Percentiles rank a stretch among this genome's conserved stretches.
Conservation (phyloP, 2,329 filamentous ascomycete species). For the Pezicula rhizophila region DNA sequence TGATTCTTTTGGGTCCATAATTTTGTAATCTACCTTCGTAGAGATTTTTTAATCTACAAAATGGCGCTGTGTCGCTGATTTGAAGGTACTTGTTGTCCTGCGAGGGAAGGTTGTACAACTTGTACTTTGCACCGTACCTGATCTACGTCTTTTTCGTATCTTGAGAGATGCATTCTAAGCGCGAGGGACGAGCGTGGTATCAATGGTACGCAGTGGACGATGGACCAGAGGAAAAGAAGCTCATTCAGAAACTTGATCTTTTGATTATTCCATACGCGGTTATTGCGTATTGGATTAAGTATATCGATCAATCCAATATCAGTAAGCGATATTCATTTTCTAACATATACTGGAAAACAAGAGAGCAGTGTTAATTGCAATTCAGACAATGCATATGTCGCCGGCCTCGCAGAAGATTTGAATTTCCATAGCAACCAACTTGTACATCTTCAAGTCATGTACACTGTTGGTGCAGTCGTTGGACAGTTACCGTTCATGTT, state of each 20-base stretch:
- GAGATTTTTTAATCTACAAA: too few species aligned
- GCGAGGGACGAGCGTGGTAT: conserved; percentile 15
- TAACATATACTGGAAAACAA: not conserved
- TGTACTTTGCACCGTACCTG: too few species aligned
- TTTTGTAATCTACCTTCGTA: too few species aligned
- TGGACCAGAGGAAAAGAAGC: conserved; percentile 40
- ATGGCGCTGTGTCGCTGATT: too few species aligned
- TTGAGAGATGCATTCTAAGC: conserved; percentile 10
- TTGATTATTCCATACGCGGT: conserved; percentile 51
- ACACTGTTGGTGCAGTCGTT: conserved; percentile 18
- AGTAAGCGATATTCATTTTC: conserved; percentile 7
- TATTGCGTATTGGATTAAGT: conserved; percentile 44
- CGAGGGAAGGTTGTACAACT: too few species aligned
- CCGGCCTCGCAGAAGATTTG: conserved; percentile 33
- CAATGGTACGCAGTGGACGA: conserved; percentile 46
- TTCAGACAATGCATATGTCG: conserved; percentile 27
- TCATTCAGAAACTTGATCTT: conserved; percentile 50
- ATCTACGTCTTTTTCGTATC: not conserved
- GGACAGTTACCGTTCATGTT: conserved; percentile 22
- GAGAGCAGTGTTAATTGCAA: not conserved
- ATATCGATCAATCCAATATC: conserved; percentile 20
- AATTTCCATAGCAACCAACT: conserved; percentile 46
- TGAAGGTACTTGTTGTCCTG: too few species aligned
- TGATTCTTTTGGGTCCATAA: too few species aligned
- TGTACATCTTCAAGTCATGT: conserved; percentile 21